Percentiles rank a stretch among this genome's conserved stretches.
Conservation (phyloP, 208 protist genomes). For the Herpetomonas muscarum region DNA sequence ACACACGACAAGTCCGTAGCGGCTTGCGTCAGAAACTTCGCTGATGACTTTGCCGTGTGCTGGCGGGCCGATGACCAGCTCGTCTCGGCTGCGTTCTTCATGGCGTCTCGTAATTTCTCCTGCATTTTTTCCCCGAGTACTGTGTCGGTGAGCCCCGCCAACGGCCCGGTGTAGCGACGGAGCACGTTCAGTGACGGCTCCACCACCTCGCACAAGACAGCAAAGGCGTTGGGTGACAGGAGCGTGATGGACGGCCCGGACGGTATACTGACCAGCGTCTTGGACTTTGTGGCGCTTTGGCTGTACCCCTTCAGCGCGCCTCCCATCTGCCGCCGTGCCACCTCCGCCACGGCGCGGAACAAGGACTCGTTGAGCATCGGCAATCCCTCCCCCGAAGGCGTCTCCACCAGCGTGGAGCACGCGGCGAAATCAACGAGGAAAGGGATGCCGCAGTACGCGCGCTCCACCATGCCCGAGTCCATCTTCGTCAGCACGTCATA, state of each 20-base stretch:
- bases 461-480: slow-evolving; percentile 5
- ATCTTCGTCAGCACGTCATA: slow-evolving; percentile 9
- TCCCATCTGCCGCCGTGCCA: not conserved
- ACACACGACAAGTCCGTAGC: not conserved
- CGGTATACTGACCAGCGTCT: not conserved
- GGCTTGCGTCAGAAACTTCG: too few species aligned
- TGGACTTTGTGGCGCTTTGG: not conserved
- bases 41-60: too few species aligned
- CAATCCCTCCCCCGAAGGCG: not conserved
- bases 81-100: too few species aligned
- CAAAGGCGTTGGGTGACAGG: slow-evolving; percentile 19
- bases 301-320: not conserved
- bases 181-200: slow-evolving; percentile 43
- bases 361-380: not conserved
- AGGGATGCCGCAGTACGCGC: slow-evolving; percentile 8
- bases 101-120: too few species aligned
- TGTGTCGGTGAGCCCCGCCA: too few species aligned
- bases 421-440: slow-evolving; percentile 8
- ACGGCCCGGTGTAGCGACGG: slow-evolving; percentile 10
- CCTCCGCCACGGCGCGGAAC: not conserved
- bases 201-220: slow-evolving; percentile 20
- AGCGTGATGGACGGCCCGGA: not conserved
- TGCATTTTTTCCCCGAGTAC: slow-evolving; percentile 3
- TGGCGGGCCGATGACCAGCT: too few species aligned
- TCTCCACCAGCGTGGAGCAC: slow-evolving; percentile 1